Percentiles rank a stretch among this genome's conserved stretches.
phyloP scores from a whole-genome alignment of 2,329 filamentous ascomycete genomes.

The Neopestalotiopsis clavispora region DNA sequence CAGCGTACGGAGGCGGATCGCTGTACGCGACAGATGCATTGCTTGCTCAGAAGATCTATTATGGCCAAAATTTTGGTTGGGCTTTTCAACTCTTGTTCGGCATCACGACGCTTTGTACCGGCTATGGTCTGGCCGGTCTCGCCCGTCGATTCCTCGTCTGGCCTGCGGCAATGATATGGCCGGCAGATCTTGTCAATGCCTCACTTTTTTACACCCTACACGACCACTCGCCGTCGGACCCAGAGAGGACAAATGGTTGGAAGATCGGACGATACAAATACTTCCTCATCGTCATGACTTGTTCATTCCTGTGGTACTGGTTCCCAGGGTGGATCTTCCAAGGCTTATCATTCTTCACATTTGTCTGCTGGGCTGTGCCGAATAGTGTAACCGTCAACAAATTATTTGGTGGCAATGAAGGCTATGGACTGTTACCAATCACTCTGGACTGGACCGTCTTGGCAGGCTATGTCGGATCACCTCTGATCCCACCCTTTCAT shows the following conservation, averaged over 20 bases:
- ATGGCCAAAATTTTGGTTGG: constrained; percentile 61
- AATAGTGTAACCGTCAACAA: constrained; percentile 64
- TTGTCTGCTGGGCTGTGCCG: constrained; percentile 64
- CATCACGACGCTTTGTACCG: constrained; percentile 66
- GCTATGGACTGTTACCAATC: constrained; percentile 62
- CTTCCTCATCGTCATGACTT: constrained; percentile 57
- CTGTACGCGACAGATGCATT: constrained; percentile 61
- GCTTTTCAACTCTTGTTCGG: constrained; percentile 64
- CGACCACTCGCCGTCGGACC: constrained; percentile 59
- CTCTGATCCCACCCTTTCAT: constrained; percentile 63
- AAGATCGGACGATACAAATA: constrained; percentile 61
- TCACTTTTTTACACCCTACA: constrained; percentile 69
- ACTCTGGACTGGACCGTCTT: constrained; percentile 71
- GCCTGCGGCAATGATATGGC: constrained; percentile 70
- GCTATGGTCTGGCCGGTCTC: constrained; percentile 67
- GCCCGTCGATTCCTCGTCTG: constrained; percentile 63
- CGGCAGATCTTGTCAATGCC: constrained; percentile 62
- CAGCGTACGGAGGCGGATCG: constrained; percentile 61
- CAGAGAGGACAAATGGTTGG: constrained; percentile 60
- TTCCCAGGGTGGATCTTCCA: constrained; percentile 68
- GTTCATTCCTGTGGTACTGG: constrained; percentile 64
- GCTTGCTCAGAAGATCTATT: constrained; percentile 60
- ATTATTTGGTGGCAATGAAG: constrained; percentile 51
- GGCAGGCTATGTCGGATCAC: constrained; percentile 60
- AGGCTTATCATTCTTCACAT: constrained; percentile 65